Percentiles rank a stretch among this genome's conserved stretches.
These are phyloP conservation scores for Dimargaris xerosporica DNA, from an alignment of 192 early-diverging fungal genomes.

Conservation along the genomic window DNA sequence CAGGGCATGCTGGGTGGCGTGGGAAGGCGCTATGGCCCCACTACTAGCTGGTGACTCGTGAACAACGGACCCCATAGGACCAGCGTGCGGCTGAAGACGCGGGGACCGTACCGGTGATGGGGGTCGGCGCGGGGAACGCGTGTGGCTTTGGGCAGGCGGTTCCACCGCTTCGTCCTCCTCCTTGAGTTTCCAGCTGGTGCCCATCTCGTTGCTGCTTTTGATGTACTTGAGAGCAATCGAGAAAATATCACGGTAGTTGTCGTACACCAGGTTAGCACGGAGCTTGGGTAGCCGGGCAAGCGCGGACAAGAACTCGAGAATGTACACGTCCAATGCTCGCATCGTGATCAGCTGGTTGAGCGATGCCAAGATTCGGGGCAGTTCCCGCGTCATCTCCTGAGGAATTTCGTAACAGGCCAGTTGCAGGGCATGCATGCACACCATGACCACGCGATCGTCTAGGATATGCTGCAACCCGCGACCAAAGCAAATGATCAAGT, in stretches of 20 bases:
- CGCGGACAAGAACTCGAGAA: constrained; percentile 83
- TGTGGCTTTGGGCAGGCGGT: constrained; percentile 9
- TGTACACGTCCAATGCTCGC: constrained; percentile 58
- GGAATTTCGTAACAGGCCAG: constrained; percentile 24
- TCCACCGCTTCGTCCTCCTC: constrained; percentile 11
- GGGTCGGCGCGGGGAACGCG: constrained; percentile 11
- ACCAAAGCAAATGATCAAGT: neutral
- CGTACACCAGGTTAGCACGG: constrained; percentile 60
- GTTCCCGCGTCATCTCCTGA: constrained; percentile 49
- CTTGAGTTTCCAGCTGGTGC: constrained; percentile 18
- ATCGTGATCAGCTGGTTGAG: constrained; percentile 75
- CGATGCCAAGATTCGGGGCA: constrained; percentile 49
- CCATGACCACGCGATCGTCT: constrained; percentile 10
- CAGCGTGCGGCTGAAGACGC: constrained; percentile 14
- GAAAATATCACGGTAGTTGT: constrained; percentile 77
- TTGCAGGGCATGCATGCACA: constrained; percentile 11
- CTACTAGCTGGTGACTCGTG: too few relatives aligned
- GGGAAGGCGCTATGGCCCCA: neutral
- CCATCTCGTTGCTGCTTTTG: constrained; percentile 24
- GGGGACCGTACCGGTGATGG: constrained; percentile 11
- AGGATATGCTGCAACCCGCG: constrained; percentile 9
- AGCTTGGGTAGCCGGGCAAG: constrained; percentile 65
- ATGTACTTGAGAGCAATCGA: constrained; percentile 85
- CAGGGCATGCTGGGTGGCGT: constrained; percentile 31
- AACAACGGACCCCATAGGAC: neutral